Conservation (phyloP, 2,329 filamentous ascomycete genomes). For the Botrytis aclada region DNA sequence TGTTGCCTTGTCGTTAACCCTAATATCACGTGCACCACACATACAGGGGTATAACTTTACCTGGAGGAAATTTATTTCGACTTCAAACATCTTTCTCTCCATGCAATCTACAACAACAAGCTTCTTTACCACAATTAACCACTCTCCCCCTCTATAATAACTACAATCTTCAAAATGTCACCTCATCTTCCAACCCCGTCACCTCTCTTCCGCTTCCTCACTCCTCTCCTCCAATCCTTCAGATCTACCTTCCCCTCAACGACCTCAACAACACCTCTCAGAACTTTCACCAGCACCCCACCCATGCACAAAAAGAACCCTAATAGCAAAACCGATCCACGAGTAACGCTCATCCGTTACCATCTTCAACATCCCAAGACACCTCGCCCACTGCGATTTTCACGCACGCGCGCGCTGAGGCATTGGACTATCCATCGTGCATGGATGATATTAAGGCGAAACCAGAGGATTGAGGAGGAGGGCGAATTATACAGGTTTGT, state of each 20-base stretch:
- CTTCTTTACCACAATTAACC: background rate
- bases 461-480: conserved; percentile 61
- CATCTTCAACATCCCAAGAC: conserved; percentile 66
- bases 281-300: conserved; percentile 28
- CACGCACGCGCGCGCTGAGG: conserved; percentile 78
- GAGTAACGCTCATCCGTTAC: conserved; percentile 61
- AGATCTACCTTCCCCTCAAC: conserved; percentile 20
- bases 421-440: conserved; percentile 99
- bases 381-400: conserved; percentile 80
- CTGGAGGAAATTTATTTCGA: conserved; percentile 7
- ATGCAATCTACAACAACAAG: background rate
- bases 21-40: background rate
- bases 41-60: background rate
- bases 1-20: background rate
- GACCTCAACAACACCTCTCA: conserved; percentile 12
- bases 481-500: conserved; percentile 67
- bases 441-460: conserved; percentile 76
- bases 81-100: background rate
- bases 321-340: conserved; percentile 30
- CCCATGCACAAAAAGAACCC: conserved; percentile 18
- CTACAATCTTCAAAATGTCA: conserved; percentile 25
- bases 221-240: conserved; percentile 30
- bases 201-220: conserved; percentile 31
- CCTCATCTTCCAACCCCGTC: conserved; percentile 23
- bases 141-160: background rate